Evolutionary conservation across 768 basidiomycete genomes (phyloP), one percentile per base, ranked within the genome.

Genomic region (Grammothele lineata): DNA sequence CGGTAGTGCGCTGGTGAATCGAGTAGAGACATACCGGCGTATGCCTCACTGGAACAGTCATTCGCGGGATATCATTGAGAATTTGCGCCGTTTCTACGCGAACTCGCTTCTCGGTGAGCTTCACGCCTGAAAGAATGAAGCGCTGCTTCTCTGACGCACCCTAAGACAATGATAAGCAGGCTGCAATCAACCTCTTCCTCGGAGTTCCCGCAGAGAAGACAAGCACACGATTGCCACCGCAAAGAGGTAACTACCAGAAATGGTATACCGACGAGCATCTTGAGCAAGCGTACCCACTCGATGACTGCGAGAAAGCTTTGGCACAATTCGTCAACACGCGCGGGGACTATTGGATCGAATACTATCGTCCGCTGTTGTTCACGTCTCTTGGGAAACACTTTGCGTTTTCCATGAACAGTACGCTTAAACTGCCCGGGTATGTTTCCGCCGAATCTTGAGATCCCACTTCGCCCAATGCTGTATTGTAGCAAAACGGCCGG

Each of bases 1-100:
- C 0, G 96, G 96, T 1, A 93, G 91, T 60, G 92, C 92, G 0
- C 80, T 98, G 8, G 94, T 98, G 37, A 98, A 97, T 58, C 77
- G 94, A 2, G 92, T 97, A 6, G 94, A 98, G 62, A 96, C 91
- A 1, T 98, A 97, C 59, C 81, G 94, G 34, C 80, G 92, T 23
- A 92, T 93, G 77, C 90, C 90, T 0, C 92, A 96, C 53, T 98
- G 95, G 94, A 92, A 92, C 59, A 93, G 91, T 56, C 95, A 97
- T 66, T 96, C 93, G 1, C 75, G 95, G 27, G 94, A 97, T 62
- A 91, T 97, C 58, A 91, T 93, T 53, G 93, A 96, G 67, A 95
- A 94, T 59, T 85, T 98, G 43, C 76, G 91, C 40, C 80, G 95
- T 17, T 96, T 95, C 62, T 98, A 97, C 62, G 85, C 92, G 8